Conservation (phyloP, 2,329 filamentous ascomycete genomes). For the Sporothrix curviconia region DNA sequence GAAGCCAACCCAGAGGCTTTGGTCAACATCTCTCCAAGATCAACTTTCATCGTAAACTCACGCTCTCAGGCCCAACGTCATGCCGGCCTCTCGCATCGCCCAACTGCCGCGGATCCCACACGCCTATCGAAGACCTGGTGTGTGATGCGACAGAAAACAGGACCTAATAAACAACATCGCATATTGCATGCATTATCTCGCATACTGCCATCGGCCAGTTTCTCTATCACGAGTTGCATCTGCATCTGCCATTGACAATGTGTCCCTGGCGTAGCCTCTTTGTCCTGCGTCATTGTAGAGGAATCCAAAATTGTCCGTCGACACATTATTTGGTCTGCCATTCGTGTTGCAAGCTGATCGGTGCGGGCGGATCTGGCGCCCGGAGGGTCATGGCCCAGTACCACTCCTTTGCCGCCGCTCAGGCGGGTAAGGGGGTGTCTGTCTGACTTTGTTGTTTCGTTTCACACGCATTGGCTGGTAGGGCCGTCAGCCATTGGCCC, state of each 20-base stretch:
- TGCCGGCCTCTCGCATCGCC: neutral
- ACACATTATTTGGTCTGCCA: too few species aligned
- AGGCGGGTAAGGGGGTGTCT: neutral
- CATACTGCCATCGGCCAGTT: neutral
- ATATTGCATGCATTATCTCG: neutral
- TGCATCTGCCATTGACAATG: too few species aligned
- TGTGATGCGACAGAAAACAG: neutral
- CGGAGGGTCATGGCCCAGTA: neutral
- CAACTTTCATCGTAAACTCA: too few species aligned
- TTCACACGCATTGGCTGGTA: constrained; percentile 3
- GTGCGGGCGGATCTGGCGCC: neutral
- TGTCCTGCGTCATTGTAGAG: too few species aligned
- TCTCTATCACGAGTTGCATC: too few species aligned
- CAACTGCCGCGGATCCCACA: neutral
- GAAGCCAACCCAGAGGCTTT: too few species aligned
- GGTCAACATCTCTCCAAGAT: too few species aligned
- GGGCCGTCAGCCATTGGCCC: neutral
- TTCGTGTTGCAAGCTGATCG: neutral
- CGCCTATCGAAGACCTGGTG: neutral
- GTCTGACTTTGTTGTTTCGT: neutral
- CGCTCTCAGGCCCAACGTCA: too few species aligned
- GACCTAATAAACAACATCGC: neutral
- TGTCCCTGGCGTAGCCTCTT: too few species aligned
- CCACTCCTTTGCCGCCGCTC: neutral
- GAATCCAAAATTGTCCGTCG: too few species aligned